Percentiles rank a stretch among this genome's conserved stretches.
Conservation (phyloP, 768 basidiomycete species). For the Auriscalpium microsporum region DNA sequence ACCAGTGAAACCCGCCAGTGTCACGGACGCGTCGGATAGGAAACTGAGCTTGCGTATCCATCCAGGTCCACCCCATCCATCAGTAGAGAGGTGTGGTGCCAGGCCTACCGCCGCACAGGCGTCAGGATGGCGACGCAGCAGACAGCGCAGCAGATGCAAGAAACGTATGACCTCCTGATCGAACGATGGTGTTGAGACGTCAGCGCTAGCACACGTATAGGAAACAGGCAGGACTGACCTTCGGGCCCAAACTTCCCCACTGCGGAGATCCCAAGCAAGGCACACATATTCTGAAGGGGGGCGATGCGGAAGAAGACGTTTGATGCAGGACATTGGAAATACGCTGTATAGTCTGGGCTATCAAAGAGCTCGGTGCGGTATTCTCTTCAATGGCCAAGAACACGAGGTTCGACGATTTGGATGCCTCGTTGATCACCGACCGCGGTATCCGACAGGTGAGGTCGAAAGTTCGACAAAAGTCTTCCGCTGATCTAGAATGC, state of each 20-base stretch:
- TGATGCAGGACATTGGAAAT: too few species aligned
- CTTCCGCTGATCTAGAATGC: constrained; percentile 38
- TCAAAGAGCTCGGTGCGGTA: background rate
- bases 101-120: constrained; percentile 64
- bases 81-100: constrained; percentile 51
- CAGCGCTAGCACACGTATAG: constrained; percentile 1
- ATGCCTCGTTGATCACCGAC: constrained; percentile 28
- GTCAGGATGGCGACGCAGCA: constrained; percentile 49
- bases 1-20: constrained; percentile 76
- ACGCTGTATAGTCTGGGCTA: constrained; percentile 16
- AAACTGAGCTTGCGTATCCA: constrained; percentile 78
- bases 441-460: constrained; percentile 54
- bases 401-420: constrained; percentile 6
- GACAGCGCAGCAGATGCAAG: constrained; percentile 53
- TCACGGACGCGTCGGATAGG: constrained; percentile 69
- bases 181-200: background rate
- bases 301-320: too few species aligned
- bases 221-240: constrained; percentile 34
- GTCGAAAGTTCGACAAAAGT: constrained; percentile 68
- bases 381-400: background rate
- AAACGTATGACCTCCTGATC: constrained; percentile 63
- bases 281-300: constrained; percentile 12
- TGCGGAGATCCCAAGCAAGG: constrained; percentile 28
- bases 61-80: constrained; percentile 50
- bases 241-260: constrained; percentile 57